Evolutionary conservation across 2,329 filamentous ascomycete species (phyloP), one percentile per base, ranked within the genome.

Genomic region (Dendryphion nanum): DNA sequence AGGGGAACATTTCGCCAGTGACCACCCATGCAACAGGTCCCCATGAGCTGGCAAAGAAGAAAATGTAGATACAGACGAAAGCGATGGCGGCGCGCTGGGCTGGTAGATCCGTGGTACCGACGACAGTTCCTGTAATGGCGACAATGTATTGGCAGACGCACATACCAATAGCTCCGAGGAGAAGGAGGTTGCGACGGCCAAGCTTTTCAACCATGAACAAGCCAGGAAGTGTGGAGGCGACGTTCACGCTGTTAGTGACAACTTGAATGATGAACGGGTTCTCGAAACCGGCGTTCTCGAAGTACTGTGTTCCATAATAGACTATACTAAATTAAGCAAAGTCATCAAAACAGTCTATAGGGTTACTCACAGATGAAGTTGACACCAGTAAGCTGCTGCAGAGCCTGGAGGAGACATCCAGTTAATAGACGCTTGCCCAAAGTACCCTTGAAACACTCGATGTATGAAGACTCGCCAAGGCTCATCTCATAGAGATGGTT

Each of bases 1-100:
- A 52, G 6, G 61, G 58, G 50, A 61, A 65, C n/a, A 61, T 47
- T 44, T 60, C 61, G 17, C 58, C 60, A 3, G 55, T 51, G 2
- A 54, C 47, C 19, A 53, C 83, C 84, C 84, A 88, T 2, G 75
- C 77, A 17, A 85, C 82, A 0, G 84, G 84, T 8, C 84, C 84
- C 83, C 84, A 88, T 0, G 83, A 85, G 1, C 80, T 76, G 7
- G 84, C 84, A 58, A 87, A 88, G 72, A 86, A 86, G 68, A 85
- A 86, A 38, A 88, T 83, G 66, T 83, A 85, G 57, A 86, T 68
- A 54, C 81, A 84, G 30, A 66, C 53, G 42, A 66, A 64, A 6
- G 62, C 54, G 30, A 66, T 61, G 32, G 54, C 43, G 7, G 59
- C 51, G 10, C 47, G 18, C 52, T 30, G 16, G 41, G 31, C 44